Conservation (phyloP, 2,329 filamentous ascomycete genomes). For the Orbilia brochopaga region DNA sequence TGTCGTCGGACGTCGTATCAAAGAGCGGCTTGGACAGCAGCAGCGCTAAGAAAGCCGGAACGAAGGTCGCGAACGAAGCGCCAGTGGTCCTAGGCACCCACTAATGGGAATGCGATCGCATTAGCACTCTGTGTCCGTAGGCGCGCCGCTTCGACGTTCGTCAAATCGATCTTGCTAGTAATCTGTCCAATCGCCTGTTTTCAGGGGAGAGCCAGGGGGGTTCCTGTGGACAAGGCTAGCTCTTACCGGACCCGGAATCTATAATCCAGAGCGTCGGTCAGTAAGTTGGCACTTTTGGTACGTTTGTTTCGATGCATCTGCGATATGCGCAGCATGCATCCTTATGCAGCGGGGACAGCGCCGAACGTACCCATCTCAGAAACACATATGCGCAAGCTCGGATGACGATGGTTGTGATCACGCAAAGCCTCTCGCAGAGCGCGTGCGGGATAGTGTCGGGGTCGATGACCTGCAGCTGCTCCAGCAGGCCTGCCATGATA, state of each 20-base stretch:
- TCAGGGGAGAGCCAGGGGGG: too few relatives aligned
- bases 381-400: conserved; percentile 62
- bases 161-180: conserved; percentile 1
- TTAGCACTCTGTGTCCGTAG: conserved; percentile 21
- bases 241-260: conserved; percentile 59
- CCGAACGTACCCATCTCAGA: conserved; percentile 66
- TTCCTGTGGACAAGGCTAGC: too few relatives aligned
- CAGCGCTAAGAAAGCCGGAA: conserved; percentile 68
- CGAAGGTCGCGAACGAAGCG: conserved; percentile 70
- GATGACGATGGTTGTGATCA: conserved; percentile 21
- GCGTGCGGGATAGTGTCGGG: conserved; percentile 37
- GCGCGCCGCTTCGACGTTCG: not conserved
- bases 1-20: conserved; percentile 66
- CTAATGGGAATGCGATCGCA: conserved; percentile 53
- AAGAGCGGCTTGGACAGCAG: conserved; percentile 66
- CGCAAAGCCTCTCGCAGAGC: conserved; percentile 27
- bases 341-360: too few relatives aligned
- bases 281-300: conserved; percentile 55
- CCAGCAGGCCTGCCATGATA: conserved; percentile 26
- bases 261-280: conserved; percentile 32
- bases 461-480: conserved; percentile 37
- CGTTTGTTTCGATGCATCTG: too few relatives aligned
- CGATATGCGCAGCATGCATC: too few relatives aligned
- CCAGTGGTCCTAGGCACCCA: conserved; percentile 62
- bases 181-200: too few relatives aligned